Conservation (phyloP, 345 rosid species). For the Anastatica hierochuntica region DNA sequence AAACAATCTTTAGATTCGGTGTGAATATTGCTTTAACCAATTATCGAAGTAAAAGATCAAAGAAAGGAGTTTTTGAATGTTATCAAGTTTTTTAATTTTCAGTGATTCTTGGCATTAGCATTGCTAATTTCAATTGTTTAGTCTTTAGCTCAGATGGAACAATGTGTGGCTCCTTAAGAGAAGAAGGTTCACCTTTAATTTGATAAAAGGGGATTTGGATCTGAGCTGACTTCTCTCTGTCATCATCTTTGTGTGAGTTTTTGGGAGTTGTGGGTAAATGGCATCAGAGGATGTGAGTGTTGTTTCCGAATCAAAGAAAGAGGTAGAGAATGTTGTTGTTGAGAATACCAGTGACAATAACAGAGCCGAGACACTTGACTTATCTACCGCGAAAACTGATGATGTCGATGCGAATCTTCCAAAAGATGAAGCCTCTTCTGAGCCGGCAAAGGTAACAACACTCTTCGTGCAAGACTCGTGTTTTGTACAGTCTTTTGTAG, state of each 20-base stretch:
- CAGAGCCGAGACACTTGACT: constrained; percentile 23
- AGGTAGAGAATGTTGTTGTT: constrained; percentile 23
- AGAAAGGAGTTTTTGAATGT: neutral
- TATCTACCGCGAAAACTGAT: constrained; percentile 21
- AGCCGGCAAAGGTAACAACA: constrained; percentile 39
- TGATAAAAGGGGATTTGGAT: too few relatives aligned
- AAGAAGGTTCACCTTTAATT: constrained; percentile 6
- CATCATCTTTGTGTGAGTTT: neutral
- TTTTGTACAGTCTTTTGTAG: neutral
- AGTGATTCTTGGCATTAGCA: constrained; percentile 7
- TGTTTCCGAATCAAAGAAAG: constrained; percentile 27
- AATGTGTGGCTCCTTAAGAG: constrained; percentile 13
- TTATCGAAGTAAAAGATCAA: too few relatives aligned
- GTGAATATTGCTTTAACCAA: neutral
- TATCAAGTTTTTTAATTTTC: neutral
- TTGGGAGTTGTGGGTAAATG: constrained; percentile 31
- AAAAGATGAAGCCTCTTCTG: constrained; percentile 20
- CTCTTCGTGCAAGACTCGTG: constrained; percentile 7
- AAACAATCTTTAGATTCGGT: neutral
- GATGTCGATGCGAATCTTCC: constrained; percentile 21
- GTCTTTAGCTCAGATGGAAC: constrained; percentile 24
- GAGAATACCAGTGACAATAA: constrained; percentile 24
- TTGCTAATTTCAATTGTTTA: constrained; percentile 7
- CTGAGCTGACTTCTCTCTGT: constrained; percentile 15
- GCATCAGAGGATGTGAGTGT: constrained; percentile 44